Evolutionary conservation across 2,329 filamentous ascomycete species (phyloP).

Genomic region (Torrubiellomyces zombiae): DNA sequence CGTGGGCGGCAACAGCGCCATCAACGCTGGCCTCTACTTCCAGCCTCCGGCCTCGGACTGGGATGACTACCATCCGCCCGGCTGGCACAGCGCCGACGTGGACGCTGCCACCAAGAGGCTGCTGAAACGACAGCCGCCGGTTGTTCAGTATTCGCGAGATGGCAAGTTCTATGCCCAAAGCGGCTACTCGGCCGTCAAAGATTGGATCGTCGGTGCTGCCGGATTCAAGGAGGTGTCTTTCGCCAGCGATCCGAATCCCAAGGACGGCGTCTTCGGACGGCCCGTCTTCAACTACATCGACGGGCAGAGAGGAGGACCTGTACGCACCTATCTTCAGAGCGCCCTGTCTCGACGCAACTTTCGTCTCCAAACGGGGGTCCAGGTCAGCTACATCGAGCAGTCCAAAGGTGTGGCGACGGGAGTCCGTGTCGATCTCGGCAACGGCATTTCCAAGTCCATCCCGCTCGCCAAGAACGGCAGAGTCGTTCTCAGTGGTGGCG

Average conservation of each 20-base stretch:
- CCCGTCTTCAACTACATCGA: slow-evolving; percentile 29
- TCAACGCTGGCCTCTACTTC: slow-evolving; percentile 37
- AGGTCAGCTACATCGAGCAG: slow-evolving; percentile 27
- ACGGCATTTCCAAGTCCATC: slow-evolving; percentile 14
- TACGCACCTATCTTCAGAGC: slow-evolving; percentile 30
- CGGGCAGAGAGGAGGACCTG: slow-evolving; percentile 32
- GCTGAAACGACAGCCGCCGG: slow-evolving; percentile 23
- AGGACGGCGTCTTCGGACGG: slow-evolving; percentile 29
- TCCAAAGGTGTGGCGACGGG: slow-evolving; percentile 21
- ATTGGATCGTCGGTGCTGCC: slow-evolving; percentile 32
- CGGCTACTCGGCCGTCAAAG: slow-evolving; percentile 26
- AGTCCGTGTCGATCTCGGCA: slow-evolving; percentile 19
- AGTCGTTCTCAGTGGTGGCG: slow-evolving; percentile 23
- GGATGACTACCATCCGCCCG: slow-evolving; percentile 29
- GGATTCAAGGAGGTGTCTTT: slow-evolving; percentile 29
- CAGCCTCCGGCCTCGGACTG: slow-evolving; percentile 35
- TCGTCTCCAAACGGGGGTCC: slow-evolving; percentile 23
- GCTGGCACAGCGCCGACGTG: slow-evolving; percentile 35
- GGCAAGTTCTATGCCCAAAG: slow-evolving; percentile 27
- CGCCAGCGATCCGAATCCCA: slow-evolving; percentile 26
- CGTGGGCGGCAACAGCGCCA: slow-evolving; percentile 32
- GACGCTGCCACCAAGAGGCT: slow-evolving; percentile 26
- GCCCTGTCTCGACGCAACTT: slow-evolving; percentile 25
- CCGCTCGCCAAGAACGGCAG: slow-evolving; percentile 7
- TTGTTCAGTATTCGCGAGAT: slow-evolving; percentile 26